Base-by-base conservation (phyloP, 306 rosid genomes). In the Begonia peltatifolia region DNA sequence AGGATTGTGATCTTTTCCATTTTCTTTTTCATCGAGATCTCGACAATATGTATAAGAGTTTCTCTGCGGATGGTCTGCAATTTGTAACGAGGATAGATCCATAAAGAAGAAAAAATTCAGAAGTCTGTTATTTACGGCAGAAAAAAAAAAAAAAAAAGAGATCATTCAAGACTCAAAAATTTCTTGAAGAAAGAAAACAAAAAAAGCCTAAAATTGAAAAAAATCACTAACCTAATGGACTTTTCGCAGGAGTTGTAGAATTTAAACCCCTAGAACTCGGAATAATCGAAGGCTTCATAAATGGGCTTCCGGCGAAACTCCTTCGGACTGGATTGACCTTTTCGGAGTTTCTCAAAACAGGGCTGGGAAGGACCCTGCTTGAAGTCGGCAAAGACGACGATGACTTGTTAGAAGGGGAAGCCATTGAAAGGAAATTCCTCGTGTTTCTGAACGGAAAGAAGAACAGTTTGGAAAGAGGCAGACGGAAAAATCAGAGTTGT, bases 231-330 rank as follows among this genome's bases (percentile, higher is more conserved):
- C 96, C 96, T 61, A 84, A 76, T 58, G 96, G 89, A 49, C 87
- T 74, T 52, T 76, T 83, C 50, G 68, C 81, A 2, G 81, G 90
- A 47, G 96, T 78, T n/a, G 58, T 63, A 11, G 89, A 76, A 42
- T 71, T 72, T 30, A 60, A 62, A 23, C 74, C 59, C 56, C 81
- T 73, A 4, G 78, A 72, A 56, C 52, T 75, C 10, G 75, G 35
- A 14, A 62, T 23, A 9, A 84, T 43, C 2, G 94, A 76, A 25
- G 92, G 92, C 55, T 79, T 87, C 23, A 69, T 2, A 43, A 84
- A 84, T 1, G 92, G 83, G 63, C 69, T 87, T 17, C 92, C 94
- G 5, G 66, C 55, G 77, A 87, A 77, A 78, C 94, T 87, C 57
- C 82, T 74, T 55, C 93, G 62, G 50, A 79, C 36, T n/a, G 92